Evolutionary conservation across 371 early-diverging fungal species (phyloP).

Genomic region (Mortierella sp.): DNA sequence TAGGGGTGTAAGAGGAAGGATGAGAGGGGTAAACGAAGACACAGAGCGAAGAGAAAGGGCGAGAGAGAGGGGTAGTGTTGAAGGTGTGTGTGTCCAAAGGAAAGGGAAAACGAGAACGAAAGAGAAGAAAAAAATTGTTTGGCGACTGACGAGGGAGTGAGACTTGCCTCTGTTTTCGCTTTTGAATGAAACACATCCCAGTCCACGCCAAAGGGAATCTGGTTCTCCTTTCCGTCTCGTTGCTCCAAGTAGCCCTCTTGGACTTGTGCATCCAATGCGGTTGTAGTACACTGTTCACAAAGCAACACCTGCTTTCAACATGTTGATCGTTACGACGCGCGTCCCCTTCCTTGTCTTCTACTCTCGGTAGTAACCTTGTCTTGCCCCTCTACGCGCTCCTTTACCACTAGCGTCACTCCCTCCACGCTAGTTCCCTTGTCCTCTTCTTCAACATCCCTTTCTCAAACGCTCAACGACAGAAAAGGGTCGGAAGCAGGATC

Average conservation of each 20-base stretch:
- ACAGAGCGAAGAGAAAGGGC: not conserved
- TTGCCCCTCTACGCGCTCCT: not conserved
- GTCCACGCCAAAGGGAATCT: not conserved
- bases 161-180: not conserved
- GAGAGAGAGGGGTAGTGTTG: not conserved
- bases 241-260: not conserved
- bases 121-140: not conserved
- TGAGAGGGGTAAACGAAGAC: not conserved
- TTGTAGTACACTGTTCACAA: not conserved
- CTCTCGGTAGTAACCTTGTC: not conserved
- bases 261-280: not conserved
- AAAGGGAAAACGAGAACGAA: too few species aligned
- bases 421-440: not conserved
- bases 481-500: not conserved
- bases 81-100: not conserved
- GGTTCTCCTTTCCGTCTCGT: not conserved
- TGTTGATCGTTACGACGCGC: not conserved
- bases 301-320: too few species aligned
- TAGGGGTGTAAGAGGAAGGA: not conserved
- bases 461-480: not conserved
- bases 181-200: conserved; percentile 4
- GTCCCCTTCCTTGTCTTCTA: not conserved
- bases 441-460: not conserved
- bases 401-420: not conserved
- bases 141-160: not conserved